Base-by-base conservation (phyloP, 768 basidiomycete species). In the Leccinum imitatum region DNA sequence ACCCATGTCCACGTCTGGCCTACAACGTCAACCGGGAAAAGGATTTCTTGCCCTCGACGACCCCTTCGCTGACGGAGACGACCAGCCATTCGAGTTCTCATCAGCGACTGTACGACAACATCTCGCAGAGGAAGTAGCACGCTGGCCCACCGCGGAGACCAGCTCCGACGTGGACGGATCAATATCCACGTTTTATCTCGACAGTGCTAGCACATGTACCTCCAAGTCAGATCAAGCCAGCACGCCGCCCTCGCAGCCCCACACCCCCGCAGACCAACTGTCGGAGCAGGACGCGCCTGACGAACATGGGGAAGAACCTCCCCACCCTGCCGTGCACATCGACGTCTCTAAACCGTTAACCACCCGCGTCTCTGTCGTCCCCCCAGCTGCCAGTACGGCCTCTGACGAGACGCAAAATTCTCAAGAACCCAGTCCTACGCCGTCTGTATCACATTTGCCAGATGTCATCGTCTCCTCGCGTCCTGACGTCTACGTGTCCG, bases 51-150 rank as follows among this genome's bases (percentile, higher is more conserved):
- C 79, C 63, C 71, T 83, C 44, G 89, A 91, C 74, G 90, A 91
- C 69, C 86, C 87, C 14, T 91, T 91, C 72, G 79, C 80, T 1
- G 85, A 85, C 52, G 76, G 71, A 10, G 84, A 85, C 44, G 80
- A 82, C 58, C 63, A 75, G 8, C 68, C 72, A 2, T 78, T 80
- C 68, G 78, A 83, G 44, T 89, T 91, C 77, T 83, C 78, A 17
- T 77, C 84, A 3, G 82, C 82, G 48, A 77, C 79, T n/a, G 80
- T 90, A 58, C 84, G 88, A 33, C 75, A 81, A 57, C 87, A 89
- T 58, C 71, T 91, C 53, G 81, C 82, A 51, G 82, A 78, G 68
- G 79, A 79, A 62, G 41, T 71, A 78, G 64, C 75, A 73, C 77
- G 73, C 77, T 53, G 69, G 74, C 23, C 25, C 67, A 65, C 54